Conservation (phyloP, 495 filamentous ascomycete species). For the Choiromyces venosus region DNA sequence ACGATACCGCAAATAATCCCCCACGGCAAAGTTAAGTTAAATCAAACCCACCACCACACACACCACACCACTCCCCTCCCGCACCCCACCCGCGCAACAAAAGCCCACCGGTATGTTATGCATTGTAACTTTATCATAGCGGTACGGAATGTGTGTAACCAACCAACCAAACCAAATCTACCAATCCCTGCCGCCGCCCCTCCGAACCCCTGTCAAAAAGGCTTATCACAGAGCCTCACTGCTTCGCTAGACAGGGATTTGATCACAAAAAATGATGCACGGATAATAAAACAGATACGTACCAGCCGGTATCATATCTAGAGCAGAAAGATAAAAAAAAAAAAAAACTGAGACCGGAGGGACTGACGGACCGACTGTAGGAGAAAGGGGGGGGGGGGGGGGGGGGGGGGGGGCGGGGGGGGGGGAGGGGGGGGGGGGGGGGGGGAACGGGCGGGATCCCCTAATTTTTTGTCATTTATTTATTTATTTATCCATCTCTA, state of each 20-base stretch:
- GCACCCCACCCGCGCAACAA: neutral
- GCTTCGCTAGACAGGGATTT: neutral
- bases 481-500: neutral
- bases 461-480: neutral
- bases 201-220: neutral
- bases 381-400: neutral
- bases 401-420: slow-evolving; percentile 4
- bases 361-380: no score
- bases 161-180: no score
- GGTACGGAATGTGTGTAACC: neutral
- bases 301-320: neutral
- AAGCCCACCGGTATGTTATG: neutral
- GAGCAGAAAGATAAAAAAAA: slow-evolving; percentile 4
- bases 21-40: neutral
- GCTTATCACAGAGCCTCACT: neutral
- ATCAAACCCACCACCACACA: neutral
- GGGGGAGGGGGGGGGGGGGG: neutral
- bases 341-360: slow-evolving; percentile 22
- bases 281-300: neutral
- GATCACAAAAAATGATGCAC: neutral
- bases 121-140: no score
- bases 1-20: neutral
- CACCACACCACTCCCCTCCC: neutral
- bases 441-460: slow-evolving; percentile 4
- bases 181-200: neutral